These are phyloP conservation scores for Medakamo hakoo DNA, from an alignment of 139 green algal genomes.

Conservation along the genomic window DNA sequence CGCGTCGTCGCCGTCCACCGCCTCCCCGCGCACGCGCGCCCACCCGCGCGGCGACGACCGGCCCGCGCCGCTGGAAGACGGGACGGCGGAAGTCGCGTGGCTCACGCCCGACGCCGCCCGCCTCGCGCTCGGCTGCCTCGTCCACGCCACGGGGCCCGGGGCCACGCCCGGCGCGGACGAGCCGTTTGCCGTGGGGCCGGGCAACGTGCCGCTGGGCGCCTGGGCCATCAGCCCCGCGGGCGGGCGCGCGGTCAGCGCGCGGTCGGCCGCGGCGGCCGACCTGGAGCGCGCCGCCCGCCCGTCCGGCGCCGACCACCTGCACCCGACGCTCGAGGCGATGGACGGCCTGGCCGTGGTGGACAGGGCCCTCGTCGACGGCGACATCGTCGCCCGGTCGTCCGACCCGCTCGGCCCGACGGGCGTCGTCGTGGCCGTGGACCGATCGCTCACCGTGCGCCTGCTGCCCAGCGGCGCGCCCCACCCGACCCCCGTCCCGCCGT, in stretches of 20 bases:
- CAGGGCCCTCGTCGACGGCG: conserved; percentile 18
- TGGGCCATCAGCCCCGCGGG: too few relatives aligned
- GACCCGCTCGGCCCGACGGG: conserved; percentile 20
- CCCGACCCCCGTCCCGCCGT: neutral
- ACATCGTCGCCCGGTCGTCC: conserved; percentile 17
- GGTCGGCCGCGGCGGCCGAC: too few relatives aligned
- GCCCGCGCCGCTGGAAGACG: neutral
- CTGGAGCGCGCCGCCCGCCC: too few relatives aligned
- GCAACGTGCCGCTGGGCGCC: too few relatives aligned
- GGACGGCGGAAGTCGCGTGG: neutral
- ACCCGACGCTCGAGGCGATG: neutral
- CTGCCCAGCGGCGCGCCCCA: neutral
- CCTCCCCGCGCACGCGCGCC: neutral
- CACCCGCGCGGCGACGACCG: neutral
- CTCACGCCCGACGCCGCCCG: too few relatives aligned
- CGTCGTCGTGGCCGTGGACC: conserved; percentile 13
- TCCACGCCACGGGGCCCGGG: too few relatives aligned
- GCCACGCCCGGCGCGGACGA: too few relatives aligned
- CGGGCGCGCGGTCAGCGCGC: too few relatives aligned
- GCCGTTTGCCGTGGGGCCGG: too few relatives aligned
- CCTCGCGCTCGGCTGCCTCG: too few relatives aligned
- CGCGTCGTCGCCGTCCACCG: neutral
- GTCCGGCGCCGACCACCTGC: too few relatives aligned
- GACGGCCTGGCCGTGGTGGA: conserved; percentile 15
- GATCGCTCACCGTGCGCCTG: neutral